A percentile compares a stretch with the other conserved stretches of the same genome.
phyloP scores from a whole-genome alignment of 306 rosid genomes.

The Quillaja saponaria region DNA sequence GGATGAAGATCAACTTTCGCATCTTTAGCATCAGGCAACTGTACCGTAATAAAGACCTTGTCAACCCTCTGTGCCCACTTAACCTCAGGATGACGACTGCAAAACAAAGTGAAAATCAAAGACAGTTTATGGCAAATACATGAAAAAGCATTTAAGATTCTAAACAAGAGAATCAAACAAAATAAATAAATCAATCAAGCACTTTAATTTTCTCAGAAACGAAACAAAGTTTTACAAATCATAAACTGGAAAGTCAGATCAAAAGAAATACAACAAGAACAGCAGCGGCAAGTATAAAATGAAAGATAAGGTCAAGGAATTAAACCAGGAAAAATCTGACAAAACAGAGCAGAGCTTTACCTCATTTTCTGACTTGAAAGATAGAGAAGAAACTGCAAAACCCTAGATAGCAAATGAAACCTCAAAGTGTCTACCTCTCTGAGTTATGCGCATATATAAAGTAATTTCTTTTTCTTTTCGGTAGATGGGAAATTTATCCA shows the following conservation, averaged over 20 bases:
- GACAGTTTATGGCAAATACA: neutral
- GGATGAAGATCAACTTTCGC: slow-evolving; percentile 88
- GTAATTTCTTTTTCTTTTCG: too few relatives aligned
- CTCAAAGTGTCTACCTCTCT: too few relatives aligned
- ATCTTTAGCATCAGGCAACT: slow-evolving; percentile 76
- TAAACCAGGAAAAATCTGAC: neutral
- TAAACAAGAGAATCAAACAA: too few relatives aligned
- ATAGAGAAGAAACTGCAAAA: slow-evolving; percentile 36
- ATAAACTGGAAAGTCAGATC: neutral
- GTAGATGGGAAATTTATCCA: too few relatives aligned
- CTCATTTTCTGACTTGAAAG: slow-evolving; percentile 39
- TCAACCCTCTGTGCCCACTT: slow-evolving; percentile 98
- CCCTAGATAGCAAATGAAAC: slow-evolving; percentile 43
- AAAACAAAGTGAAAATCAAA: neutral
- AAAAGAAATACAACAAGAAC: neutral
- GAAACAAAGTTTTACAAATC: neutral
- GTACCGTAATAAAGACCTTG: slow-evolving; percentile 83
- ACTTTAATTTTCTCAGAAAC: neutral
- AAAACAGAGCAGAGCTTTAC: slow-evolving; percentile 27
- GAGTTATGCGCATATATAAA: too few relatives aligned
- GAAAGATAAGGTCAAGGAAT: neutral
- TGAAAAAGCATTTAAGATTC: neutral
- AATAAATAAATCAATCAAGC: too few relatives aligned
- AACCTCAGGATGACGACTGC: slow-evolving; percentile 96
- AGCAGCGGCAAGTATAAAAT: neutral